Percentiles rank a stretch among this genome's conserved stretches.
Conservation (phyloP, 768 basidiomycete genomes). For the Phaeotremella skinneri region DNA sequence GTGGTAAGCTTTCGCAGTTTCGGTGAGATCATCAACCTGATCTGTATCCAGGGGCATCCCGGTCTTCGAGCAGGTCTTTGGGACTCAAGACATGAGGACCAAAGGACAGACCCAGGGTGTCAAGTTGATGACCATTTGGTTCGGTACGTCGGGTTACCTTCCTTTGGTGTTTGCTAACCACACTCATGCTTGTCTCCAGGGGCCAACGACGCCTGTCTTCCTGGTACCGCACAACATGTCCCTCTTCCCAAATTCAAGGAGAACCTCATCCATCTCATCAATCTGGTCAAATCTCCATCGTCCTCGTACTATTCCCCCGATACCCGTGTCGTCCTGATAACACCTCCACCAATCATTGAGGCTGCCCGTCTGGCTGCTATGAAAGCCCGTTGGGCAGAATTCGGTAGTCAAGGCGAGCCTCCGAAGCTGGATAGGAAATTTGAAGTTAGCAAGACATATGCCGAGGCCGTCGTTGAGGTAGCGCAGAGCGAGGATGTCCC, state of each 20-base stretch:
- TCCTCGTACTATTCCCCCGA: slow-evolving; percentile 67
- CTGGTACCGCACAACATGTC: slow-evolving; percentile 69
- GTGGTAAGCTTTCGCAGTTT: slow-evolving; percentile 53
- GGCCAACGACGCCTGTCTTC: slow-evolving; percentile 73
- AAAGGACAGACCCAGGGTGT: slow-evolving; percentile 58
- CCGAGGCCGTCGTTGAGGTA: slow-evolving; percentile 65
- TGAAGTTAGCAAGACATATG: slow-evolving; percentile 65
- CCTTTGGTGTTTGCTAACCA: slow-evolving; percentile 47
- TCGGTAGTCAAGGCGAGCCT: slow-evolving; percentile 59
- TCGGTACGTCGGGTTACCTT: slow-evolving; percentile 55
- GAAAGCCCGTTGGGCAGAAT: slow-evolving; percentile 59
- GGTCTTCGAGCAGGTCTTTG: slow-evolving; percentile 69
- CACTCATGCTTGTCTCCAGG: slow-evolving; percentile 25
- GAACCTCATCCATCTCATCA: slow-evolving; percentile 66
- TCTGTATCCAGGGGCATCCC: slow-evolving; percentile 60
- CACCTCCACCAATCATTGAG: slow-evolving; percentile 72
- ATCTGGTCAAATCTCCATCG: slow-evolving; percentile 61
- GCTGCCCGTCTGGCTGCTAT: slow-evolving; percentile 52
- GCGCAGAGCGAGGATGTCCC: slow-evolving; percentile 61
- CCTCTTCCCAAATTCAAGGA: slow-evolving; percentile 63
- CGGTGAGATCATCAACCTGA: background rate
- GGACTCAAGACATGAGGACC: slow-evolving; percentile 57
- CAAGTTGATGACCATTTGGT: slow-evolving; percentile 79
- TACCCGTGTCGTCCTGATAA: slow-evolving; percentile 75
- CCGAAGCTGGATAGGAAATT: slow-evolving; percentile 62